Base-by-base conservation (phyloP, 1,139 yeast genomes). In the Arxiozyma slooffiae region DNA sequence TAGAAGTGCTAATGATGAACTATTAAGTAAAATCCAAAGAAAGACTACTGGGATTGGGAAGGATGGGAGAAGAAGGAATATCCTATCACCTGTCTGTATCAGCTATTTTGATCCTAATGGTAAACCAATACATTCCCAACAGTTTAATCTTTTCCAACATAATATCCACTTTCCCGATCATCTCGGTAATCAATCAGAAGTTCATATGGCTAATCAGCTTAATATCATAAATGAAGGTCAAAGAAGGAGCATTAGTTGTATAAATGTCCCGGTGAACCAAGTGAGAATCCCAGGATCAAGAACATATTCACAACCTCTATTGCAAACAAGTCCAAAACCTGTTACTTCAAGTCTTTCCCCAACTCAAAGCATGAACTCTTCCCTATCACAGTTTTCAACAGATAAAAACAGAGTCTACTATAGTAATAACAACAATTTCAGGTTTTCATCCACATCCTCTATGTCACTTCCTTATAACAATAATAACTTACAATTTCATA, bases 1-100 rank as follows among this genome's bases (percentile, higher is more conserved):
- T 58, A 82, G 86, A 53, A 89, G 87, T 51, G 92, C 89, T 62
- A 80, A 81, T 53, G 80, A 76, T 44, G 74, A 52, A 16, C 54
- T 59, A 41, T 49, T 64, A 51, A 59, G 54, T 44, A 59, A 60
- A 47, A 64, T 64, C 38, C 67, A 59, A 50, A 57, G 69, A 47
- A 66, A 64, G 49, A 55, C 60, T 26, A 60, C 63, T 26, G 63
- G 64, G 17, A 53, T 61, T 8, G 67, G 66, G 2, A 64, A 59
- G 46, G 66, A 64, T 49, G 66, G 66, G 8, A 64, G 58, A 47
- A 57, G 68, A 50, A 64, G 60, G 52, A 63, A 64, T 46, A 57
- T 63, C 7, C 54, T 65, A 30, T 59, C 66, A 4, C 53, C 56
- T 1, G 52, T 55, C 1, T 47, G 52, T 6, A 50, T 53, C 3